phyloP scores from a whole-genome alignment of 805 yeast genomes.

The Ogataea salicorniae region DNA sequence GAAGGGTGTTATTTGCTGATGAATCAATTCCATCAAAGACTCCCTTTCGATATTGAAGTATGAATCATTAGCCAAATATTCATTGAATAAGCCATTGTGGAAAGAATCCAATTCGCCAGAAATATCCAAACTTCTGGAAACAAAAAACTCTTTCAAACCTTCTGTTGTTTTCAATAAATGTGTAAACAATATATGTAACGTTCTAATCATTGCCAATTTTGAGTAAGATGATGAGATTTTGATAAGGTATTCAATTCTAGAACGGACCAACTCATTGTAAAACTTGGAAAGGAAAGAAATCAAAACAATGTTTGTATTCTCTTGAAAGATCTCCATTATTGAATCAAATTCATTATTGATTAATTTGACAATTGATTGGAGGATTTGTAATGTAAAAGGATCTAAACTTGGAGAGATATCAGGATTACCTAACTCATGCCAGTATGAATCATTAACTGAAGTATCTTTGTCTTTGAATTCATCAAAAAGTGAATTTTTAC shows the following conservation, averaged over 20 bases:
- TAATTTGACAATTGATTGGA: slow-evolving; percentile 53
- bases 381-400: slow-evolving; percentile 43
- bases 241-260: slow-evolving; percentile 51
- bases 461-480: slow-evolving; percentile 33
- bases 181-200: slow-evolving; percentile 61
- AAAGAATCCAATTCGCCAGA: slow-evolving; percentile 59
- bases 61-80: slow-evolving; percentile 57
- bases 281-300: slow-evolving; percentile 68
- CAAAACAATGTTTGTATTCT: slow-evolving; percentile 57
- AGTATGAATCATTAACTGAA: slow-evolving; percentile 34
- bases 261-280: slow-evolving; percentile 65
- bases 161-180: slow-evolving; percentile 56
- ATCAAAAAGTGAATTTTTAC: slow-evolving; percentile 67
- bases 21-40: slow-evolving; percentile 52
- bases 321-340: slow-evolving; percentile 61
- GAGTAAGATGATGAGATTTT: slow-evolving; percentile 59
- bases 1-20: slow-evolving; percentile 40
- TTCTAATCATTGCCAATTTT: slow-evolving; percentile 68
- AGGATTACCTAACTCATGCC: slow-evolving; percentile 62
- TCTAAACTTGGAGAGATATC: slow-evolving; percentile 45
- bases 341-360: slow-evolving; percentile 69
- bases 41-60: slow-evolving; percentile 72
- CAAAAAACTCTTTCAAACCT: slow-evolving; percentile 58
- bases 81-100: slow-evolving; percentile 66
- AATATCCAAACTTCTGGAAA: slow-evolving; percentile 41